Percentiles rank a stretch among this genome's conserved stretches.
Evolutionary conservation across 345 rosid genomes (phyloP).

Genomic region (Eucalyptus tenuipes): DNA sequence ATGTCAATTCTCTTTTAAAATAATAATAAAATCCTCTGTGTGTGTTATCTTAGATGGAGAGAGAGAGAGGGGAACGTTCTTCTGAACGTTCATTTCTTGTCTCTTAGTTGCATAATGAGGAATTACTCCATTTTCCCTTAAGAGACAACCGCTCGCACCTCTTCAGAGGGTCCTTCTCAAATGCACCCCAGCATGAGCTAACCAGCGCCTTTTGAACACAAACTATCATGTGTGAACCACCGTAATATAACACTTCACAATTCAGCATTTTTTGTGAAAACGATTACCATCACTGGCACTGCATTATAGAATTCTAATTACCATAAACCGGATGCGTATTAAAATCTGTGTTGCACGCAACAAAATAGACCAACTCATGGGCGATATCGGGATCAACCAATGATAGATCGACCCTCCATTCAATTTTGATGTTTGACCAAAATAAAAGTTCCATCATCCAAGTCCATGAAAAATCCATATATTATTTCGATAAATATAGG

Average conservation of each 20-base stretch:
- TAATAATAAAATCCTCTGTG: too few relatives aligned
- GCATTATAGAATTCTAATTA: background rate
- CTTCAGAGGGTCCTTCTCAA: too few relatives aligned
- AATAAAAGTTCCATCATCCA: background rate
- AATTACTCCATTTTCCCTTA: too few relatives aligned
- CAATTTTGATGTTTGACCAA: background rate
- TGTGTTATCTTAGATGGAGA: too few relatives aligned
- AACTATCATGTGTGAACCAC: too few relatives aligned
- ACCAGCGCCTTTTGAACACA: too few relatives aligned
- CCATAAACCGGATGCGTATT: background rate
- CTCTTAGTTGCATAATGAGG: too few relatives aligned
- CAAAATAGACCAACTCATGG: background rate
- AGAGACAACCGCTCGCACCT: too few relatives aligned
- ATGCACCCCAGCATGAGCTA: too few relatives aligned
- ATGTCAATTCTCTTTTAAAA: too few relatives aligned
- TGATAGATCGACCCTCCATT: too few relatives aligned
- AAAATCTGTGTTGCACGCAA: background rate
- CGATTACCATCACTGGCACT: background rate
- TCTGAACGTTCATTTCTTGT: too few relatives aligned
- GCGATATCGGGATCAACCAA: background rate
- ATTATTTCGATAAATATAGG: background rate
- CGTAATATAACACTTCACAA: background rate
- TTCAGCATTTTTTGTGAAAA: background rate
- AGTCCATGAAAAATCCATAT: background rate
- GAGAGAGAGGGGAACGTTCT: fast-evolving